Evolutionary conservation across 495 filamentous ascomycete genomes (phyloP).

Genomic region (Penicillium antarcticum): DNA sequence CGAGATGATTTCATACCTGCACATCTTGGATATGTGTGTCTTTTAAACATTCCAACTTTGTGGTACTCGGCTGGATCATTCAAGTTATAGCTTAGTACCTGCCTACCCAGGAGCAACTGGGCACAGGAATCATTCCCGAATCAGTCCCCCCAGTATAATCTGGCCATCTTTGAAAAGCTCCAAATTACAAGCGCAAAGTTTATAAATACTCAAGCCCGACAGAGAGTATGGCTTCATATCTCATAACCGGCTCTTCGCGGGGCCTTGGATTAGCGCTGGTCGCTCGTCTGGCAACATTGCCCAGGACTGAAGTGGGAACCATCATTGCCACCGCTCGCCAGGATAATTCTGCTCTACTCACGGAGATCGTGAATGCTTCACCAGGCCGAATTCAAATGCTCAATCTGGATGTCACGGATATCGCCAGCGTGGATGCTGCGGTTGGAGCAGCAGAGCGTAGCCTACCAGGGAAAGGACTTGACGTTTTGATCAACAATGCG

Average conservation of each 20-base stretch:
- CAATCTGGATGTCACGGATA: slow-evolving; percentile 42
- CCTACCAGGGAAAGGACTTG: slow-evolving; percentile 42
- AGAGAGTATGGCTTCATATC: slow-evolving; percentile 22
- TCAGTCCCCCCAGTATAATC: no score
- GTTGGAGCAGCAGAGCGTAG: slow-evolving; percentile 28
- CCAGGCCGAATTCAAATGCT: slow-evolving; percentile 40
- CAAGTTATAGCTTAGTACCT: no score
- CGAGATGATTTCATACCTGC: no score
- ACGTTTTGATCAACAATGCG: slow-evolving; percentile 53
- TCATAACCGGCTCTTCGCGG: slow-evolving; percentile 43
- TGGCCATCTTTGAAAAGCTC: no score
- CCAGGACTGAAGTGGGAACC: slow-evolving; percentile 27
- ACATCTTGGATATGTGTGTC: no score
- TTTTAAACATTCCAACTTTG: no score
- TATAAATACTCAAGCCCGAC: no score
- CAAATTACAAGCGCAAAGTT: no score
- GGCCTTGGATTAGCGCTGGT: slow-evolving; percentile 54
- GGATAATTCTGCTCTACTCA: slow-evolving; percentile 25
- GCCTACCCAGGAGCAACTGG: no score
- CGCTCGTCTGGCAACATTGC: slow-evolving; percentile 23
- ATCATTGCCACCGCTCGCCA: slow-evolving; percentile 38
- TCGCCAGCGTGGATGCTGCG: slow-evolving; percentile 39
- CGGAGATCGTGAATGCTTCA: slow-evolving; percentile 13
- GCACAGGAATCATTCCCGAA: no score
- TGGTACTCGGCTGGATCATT: no score